Conservation (phyloP, 768 basidiomycete species). For the Hebeloma cylindrosporum region DNA sequence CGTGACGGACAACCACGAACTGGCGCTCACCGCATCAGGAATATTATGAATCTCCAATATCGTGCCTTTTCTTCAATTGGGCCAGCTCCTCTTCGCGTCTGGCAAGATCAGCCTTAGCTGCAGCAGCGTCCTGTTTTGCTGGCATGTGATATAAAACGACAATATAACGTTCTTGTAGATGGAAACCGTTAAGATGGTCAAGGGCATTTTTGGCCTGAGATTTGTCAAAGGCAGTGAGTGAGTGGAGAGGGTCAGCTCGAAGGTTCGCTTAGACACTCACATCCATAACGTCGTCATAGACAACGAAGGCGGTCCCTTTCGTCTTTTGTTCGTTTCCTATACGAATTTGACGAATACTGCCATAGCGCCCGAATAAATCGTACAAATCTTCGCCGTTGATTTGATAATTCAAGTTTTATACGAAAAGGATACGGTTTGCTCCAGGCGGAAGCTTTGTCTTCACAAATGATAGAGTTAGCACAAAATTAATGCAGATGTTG, state of each 20-base stretch:
- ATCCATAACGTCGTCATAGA: constrained; percentile 96
- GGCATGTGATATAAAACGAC: constrained; percentile 98
- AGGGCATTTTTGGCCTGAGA: constrained; percentile 91
- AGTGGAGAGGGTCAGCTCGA: too few species aligned
- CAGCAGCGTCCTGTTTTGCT: constrained; percentile 92
- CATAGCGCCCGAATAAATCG: constrained; percentile 97
- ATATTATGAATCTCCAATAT: constrained; percentile 77
- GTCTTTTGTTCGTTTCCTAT: constrained; percentile 91
- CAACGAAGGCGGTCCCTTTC: constrained; percentile 95
- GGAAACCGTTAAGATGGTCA: constrained; percentile 97
- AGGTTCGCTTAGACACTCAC: constrained; percentile 60
- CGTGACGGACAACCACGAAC: too few species aligned
- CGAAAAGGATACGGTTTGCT: constrained; percentile 89
- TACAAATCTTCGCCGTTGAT: constrained; percentile 94
- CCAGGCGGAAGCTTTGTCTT: constrained; percentile 89
- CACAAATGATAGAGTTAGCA: constrained; percentile 1
- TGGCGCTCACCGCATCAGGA: too few species aligned
- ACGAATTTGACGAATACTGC: constrained; percentile 92
- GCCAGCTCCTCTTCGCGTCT: constrained; percentile 88
- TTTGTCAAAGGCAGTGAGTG: constrained; percentile 12
- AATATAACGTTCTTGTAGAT: constrained; percentile 96
- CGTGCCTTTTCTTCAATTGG: constrained; percentile 81
- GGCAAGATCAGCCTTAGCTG: constrained; percentile 89
- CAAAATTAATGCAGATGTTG: constrained; percentile 1
- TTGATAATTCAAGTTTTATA: constrained; percentile 91